A percentile compares a stretch with the other conserved stretches of the same genome.
These are phyloP conservation scores for Acacia crassicarpa DNA, from an alignment of 306 rosid species.

Conservation along the genomic window DNA sequence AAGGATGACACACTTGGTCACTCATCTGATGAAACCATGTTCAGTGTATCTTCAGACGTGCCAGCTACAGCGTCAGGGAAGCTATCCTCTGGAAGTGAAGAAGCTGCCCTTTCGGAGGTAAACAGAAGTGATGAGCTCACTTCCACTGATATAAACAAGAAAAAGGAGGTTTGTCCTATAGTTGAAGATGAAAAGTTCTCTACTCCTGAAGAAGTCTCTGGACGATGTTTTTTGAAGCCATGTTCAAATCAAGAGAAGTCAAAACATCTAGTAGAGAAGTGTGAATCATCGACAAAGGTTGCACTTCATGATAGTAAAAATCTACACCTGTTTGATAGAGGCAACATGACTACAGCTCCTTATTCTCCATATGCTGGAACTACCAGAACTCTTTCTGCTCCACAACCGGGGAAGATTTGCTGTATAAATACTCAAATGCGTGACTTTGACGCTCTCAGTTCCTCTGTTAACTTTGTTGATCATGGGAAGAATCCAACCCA, in stretches of 20 bases:
- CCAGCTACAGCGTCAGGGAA: conserved; percentile 41
- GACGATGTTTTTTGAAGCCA: conserved; percentile 27
- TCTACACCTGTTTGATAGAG: conserved; percentile 39
- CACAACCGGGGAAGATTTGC: conserved; percentile 36
- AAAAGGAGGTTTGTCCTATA: conserved; percentile 25
- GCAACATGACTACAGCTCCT: conserved; percentile 25
- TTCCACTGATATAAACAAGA: conserved; percentile 27
- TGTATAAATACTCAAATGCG: conserved; percentile 34
- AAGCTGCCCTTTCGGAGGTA: conserved; percentile 40
- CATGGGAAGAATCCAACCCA: conserved; percentile 39
- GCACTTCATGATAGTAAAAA: conserved; percentile 32
- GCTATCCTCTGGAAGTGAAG: conserved; percentile 38
- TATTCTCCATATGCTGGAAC: conserved; percentile 39
- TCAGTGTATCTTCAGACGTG: conserved; percentile 40
- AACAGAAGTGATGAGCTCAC: conserved; percentile 27
- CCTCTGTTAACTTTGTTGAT: conserved; percentile 39
- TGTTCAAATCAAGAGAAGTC: conserved; percentile 38
- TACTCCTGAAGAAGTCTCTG: conserved; percentile 29
- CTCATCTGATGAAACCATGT: conserved; percentile 37
- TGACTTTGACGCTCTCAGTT: conserved; percentile 39
- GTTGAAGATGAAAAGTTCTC: conserved; percentile 39
- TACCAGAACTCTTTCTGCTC: conserved; percentile 37
- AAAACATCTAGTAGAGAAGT: conserved; percentile 37
- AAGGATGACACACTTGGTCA: conserved; percentile 51
- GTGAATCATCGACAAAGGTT: conserved; percentile 27